These are phyloP conservation scores for Oenanthe javanica DNA, from an alignment of 140 eudicot species.

Conservation along the genomic window DNA sequence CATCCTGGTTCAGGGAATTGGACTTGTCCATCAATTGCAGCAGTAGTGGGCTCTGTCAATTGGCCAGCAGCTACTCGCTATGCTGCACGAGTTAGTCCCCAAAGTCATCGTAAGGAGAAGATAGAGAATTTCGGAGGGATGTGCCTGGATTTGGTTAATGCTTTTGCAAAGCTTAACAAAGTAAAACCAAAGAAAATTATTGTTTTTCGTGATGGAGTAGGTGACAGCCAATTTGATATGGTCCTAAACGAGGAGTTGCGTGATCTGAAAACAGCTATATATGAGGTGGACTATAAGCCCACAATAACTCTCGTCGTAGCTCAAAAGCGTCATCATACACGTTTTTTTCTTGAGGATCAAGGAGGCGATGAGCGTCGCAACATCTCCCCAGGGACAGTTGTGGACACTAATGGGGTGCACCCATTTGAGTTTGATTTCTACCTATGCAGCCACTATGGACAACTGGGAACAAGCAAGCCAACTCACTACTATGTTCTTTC, in stretches of 20 bases:
- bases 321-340: conserved; percentile 71
- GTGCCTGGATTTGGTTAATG: conserved; percentile 45
- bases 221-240: conserved; percentile 80
- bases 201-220: conserved; percentile 81
- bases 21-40: conserved; percentile 62
- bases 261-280: conserved; percentile 31
- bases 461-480: conserved; percentile 76
- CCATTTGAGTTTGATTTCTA: conserved; percentile 61
- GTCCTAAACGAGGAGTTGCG: conserved; percentile 57
- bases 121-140: conserved; percentile 46
- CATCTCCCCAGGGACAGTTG: conserved; percentile 72
- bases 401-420: conserved; percentile 49
- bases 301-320: conserved; percentile 63
- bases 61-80: conserved; percentile 68
- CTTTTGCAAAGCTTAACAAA: conserved; percentile 33
- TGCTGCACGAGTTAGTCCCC: conserved; percentile 57
- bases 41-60: conserved; percentile 65
- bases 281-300: conserved; percentile 32
- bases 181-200: conserved; percentile 50
- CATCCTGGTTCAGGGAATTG: conserved; percentile 50
- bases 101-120: conserved; percentile 43
- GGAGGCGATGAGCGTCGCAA: conserved; percentile 34
- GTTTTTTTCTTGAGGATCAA: conserved; percentile 36
- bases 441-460: conserved; percentile 58
- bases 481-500: conserved; percentile 58